Evolutionary conservation across 139 green algal genomes (phyloP).

Genomic region (Volvox africanus): DNA sequence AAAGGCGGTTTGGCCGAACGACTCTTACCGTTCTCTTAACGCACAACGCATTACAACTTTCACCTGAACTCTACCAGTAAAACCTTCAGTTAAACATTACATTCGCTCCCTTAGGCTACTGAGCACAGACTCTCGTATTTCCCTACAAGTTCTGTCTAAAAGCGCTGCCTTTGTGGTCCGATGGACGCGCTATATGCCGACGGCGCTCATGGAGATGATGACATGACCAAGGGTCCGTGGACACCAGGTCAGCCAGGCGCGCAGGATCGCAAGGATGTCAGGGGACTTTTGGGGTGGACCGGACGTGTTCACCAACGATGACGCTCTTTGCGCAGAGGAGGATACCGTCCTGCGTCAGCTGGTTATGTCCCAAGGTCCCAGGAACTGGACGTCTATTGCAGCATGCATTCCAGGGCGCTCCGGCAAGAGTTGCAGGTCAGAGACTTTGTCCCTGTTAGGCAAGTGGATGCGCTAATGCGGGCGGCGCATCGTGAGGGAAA

Average conservation of each 20-base stretch:
- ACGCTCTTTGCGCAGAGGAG: slow-evolving; percentile 67
- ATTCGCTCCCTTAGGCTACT: background rate
- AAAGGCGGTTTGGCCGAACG: too few species aligned
- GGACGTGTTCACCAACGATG: background rate
- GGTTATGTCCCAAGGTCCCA: slow-evolving; percentile 74
- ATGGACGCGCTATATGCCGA: slow-evolving; percentile 31
- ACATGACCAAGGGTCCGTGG: slow-evolving; percentile 40
- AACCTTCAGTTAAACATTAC: background rate
- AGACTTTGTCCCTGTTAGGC: background rate
- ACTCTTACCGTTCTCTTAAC: too few species aligned
- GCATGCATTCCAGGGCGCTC: slow-evolving; percentile 67
- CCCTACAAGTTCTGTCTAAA: background rate
- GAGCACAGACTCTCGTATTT: background rate
- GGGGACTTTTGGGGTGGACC: background rate
- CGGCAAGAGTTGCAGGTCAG: slow-evolving; percentile 75
- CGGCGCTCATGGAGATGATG: slow-evolving; percentile 24
- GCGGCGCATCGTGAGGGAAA: background rate
- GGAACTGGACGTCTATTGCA: slow-evolving; percentile 77
- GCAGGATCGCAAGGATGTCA: background rate
- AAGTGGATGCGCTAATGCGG: background rate
- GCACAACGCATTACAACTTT: background rate
- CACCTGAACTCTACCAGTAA: background rate
- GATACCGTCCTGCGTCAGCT: slow-evolving; percentile 71
- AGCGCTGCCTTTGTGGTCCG: background rate
- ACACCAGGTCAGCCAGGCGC: slow-evolving; percentile 31